A percentile compares a stretch with the other conserved stretches of the same genome.
phyloP scores from a whole-genome alignment of 805 yeast genomes.

The Candida quercuum region DNA sequence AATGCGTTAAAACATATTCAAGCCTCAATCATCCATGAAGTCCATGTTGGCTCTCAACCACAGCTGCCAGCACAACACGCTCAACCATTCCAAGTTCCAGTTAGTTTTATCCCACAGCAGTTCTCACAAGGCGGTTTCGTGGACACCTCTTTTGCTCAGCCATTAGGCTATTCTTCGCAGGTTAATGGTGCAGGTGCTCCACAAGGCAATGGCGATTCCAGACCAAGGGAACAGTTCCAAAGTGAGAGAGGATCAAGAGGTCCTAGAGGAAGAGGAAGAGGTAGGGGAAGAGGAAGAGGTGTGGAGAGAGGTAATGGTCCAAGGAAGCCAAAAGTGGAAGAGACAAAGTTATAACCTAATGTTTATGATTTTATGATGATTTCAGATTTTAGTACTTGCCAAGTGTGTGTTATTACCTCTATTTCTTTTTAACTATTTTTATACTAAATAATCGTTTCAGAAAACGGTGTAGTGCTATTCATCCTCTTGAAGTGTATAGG shows the following conservation, averaged over 20 bases:
- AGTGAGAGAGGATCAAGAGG: constrained; percentile 1
- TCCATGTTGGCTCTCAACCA: constrained; percentile 14
- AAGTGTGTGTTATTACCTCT: no score
- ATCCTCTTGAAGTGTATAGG: constrained; percentile 36
- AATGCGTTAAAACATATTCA: constrained; percentile 10
- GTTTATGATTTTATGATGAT: no score
- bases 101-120: constrained; percentile 1
- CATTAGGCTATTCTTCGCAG: constrained; percentile 3
- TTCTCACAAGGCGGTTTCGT: neutral
- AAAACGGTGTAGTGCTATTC: constrained; percentile 13
- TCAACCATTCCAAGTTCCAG: neutral
- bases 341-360: no score
- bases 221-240: neutral
- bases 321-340: no score
- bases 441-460: no score
- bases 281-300: constrained; percentile 14
- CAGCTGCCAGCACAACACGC: constrained; percentile 4
- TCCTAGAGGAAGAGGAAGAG: constrained; percentile 17
- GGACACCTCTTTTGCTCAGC: no score
- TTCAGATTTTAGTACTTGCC: no score
- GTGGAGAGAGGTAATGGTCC: constrained; percentile 6
- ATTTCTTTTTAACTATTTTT: no score
- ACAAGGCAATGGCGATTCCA: neutral
- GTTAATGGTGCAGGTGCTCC: neutral
- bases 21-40: constrained; percentile 26